Conservation (phyloP, 805 yeast genomes). For the Hanseniaspora pseudoguilliermondii region DNA sequence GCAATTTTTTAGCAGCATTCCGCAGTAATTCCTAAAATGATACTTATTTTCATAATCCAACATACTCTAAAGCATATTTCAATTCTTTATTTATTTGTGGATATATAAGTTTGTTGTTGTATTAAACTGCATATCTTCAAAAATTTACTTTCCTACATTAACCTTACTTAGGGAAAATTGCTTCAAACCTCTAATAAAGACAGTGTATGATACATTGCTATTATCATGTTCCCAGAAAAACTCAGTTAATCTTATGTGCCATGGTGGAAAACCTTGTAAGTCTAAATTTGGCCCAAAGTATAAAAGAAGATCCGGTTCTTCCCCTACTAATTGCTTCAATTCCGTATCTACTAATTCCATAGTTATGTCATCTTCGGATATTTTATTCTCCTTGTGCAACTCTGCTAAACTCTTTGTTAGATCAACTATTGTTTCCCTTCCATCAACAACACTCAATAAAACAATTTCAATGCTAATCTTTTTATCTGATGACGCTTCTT, state of each 20-base stretch:
- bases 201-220: slow-evolving; percentile 65
- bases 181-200: slow-evolving; percentile 65
- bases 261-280: slow-evolving; percentile 91
- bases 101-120: too few relatives aligned
- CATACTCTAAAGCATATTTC: too few relatives aligned
- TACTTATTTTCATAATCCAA: too few relatives aligned
- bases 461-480: slow-evolving; percentile 48
- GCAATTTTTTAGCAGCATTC: too few relatives aligned
- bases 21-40: too few relatives aligned
- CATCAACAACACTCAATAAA: slow-evolving; percentile 64
- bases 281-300: slow-evolving; percentile 79
- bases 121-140: too few relatives aligned
- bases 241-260: slow-evolving; percentile 89
- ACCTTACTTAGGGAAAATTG: slow-evolving; percentile 69
- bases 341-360: slow-evolving; percentile 66
- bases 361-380: slow-evolving; percentile 54
- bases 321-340: slow-evolving; percentile 60
- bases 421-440: slow-evolving; percentile 80
- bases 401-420: slow-evolving; percentile 77
- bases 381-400: slow-evolving; percentile 46
- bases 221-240: slow-evolving; percentile 86
- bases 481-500: slow-evolving; percentile 21
- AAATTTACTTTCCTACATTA: slow-evolving; percentile 62
- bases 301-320: slow-evolving; percentile 83
- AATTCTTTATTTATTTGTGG: too few relatives aligned